A percentile compares a stretch with the other conserved stretches of the same genome.
phyloP scores from a whole-genome alignment of 2,329 filamentous ascomycete genomes.

The Sclerotinia subarctica region DNA sequence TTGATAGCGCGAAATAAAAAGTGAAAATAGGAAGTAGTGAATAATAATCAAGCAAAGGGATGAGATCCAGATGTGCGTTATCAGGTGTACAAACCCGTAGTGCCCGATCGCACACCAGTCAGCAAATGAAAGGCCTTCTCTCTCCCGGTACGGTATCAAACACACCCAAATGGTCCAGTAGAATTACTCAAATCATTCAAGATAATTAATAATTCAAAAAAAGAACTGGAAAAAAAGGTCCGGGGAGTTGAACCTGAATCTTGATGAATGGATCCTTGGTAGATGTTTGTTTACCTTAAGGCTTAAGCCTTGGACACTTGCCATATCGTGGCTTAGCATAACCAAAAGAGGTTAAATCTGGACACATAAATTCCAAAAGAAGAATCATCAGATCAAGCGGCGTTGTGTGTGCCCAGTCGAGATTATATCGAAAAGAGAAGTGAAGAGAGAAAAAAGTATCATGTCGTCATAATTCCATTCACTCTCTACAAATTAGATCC shows the following conservation, averaged over 20 bases:
- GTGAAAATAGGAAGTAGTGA: neutral
- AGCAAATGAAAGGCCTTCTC: neutral
- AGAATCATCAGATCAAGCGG: neutral
- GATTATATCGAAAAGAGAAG: neutral
- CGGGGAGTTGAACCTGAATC: neutral
- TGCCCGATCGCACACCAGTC: neutral
- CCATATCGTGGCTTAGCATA: neutral
- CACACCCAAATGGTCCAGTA: neutral
- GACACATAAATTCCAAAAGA: neutral
- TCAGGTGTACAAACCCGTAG: neutral
- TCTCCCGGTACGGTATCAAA: neutral
- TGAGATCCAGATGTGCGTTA: neutral
- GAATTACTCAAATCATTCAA: neutral
- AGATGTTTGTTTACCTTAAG: neutral
- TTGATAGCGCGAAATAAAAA: too few species aligned
- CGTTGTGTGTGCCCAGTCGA: neutral
- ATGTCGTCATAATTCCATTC: neutral
- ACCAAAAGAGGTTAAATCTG: neutral
- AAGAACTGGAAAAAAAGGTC: slow-evolving; percentile 9
- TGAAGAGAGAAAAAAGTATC: neutral
- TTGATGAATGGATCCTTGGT: neutral
- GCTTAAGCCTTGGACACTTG: neutral
- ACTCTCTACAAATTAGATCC: neutral
- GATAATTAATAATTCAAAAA: neutral
- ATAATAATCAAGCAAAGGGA: neutral